phyloP scores from a whole-genome alignment of 345 rosid species.

The Euphorbia tirucalli region DNA sequence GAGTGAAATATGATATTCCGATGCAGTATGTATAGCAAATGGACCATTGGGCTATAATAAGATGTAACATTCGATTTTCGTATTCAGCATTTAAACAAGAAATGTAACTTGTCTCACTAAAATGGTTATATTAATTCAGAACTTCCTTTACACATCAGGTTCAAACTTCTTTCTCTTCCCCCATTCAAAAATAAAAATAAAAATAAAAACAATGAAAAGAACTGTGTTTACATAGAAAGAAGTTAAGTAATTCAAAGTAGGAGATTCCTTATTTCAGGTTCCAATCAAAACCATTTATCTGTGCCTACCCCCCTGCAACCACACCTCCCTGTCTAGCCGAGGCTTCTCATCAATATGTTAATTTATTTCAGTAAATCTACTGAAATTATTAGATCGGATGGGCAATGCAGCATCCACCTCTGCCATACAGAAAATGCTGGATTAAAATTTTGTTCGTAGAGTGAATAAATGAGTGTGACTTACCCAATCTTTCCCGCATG shows the following conservation, averaged over 20 bases:
- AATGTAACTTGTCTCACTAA: no score
- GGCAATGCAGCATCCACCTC: neutral
- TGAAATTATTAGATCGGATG: neutral
- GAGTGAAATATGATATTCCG: neutral
- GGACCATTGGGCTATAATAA: no score
- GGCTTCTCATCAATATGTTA: neutral
- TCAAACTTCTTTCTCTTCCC: neutral
- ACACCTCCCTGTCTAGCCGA: neutral
- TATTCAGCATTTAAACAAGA: no score
- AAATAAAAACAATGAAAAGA: no score
- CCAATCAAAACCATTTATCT: neutral
- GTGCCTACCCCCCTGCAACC: neutral
- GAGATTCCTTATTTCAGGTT: neutral
- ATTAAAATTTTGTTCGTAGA: neutral
- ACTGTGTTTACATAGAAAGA: neutral
- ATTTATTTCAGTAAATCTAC: neutral
- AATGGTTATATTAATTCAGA: neutral
- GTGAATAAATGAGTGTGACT: constrained; percentile 9
- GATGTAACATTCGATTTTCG: no score
- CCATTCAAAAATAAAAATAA: neutral
- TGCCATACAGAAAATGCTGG: neutral
- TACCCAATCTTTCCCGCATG: constrained; percentile 74
- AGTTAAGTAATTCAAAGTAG: neutral
- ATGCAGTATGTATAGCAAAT: neutral
- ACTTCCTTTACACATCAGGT: neutral